Conservation (phyloP, 2,329 filamentous ascomycete species). For the Coniochaeta ligniaria region DNA sequence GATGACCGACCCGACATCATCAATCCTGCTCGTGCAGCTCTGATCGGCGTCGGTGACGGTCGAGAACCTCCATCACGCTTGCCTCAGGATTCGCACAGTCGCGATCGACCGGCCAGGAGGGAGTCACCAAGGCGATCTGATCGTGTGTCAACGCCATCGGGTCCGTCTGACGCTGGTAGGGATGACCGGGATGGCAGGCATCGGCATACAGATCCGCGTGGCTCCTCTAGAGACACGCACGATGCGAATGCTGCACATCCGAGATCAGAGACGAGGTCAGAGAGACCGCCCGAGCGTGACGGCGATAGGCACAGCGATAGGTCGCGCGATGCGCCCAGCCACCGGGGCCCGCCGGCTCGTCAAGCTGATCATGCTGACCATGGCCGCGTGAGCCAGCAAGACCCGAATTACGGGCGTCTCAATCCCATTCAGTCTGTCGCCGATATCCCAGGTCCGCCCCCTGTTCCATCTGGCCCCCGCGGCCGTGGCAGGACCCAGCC, state of each 20-base stretch:
- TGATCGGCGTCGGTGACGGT: slow-evolving; percentile 1
- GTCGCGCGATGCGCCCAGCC: slow-evolving; percentile 16
- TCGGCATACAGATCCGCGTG: slow-evolving; percentile 27
- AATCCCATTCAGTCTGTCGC: slow-evolving; percentile 40
- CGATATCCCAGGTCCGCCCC: slow-evolving; percentile 42
- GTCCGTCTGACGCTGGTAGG: slow-evolving; percentile 29
- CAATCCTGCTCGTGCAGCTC: background rate
- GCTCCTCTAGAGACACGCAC: slow-evolving; percentile 20
- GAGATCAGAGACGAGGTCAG: slow-evolving; percentile 19
- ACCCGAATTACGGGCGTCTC: slow-evolving; percentile 56
- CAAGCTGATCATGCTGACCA: slow-evolving; percentile 37
- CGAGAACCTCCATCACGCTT: slow-evolving; percentile 26
- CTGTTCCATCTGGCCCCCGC: slow-evolving; percentile 42
- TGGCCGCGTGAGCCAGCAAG: slow-evolving; percentile 42
- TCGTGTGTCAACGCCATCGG: background rate
- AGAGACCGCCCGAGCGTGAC: slow-evolving; percentile 31
- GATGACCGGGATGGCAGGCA: slow-evolving; percentile 41
- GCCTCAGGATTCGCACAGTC: slow-evolving; percentile 32
- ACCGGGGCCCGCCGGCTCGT: slow-evolving; percentile 19
- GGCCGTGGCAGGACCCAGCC: slow-evolving; percentile 26
- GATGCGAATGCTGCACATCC: slow-evolving; percentile 13
- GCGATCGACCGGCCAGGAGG: slow-evolving; percentile 31
- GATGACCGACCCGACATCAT: slow-evolving; percentile 31
- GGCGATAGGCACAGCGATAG: slow-evolving; percentile 19
- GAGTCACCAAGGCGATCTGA: slow-evolving; percentile 39